Base-by-base conservation (phyloP, 2,329 filamentous ascomycete genomes). In the Aspergillus novoparasiticus region DNA sequence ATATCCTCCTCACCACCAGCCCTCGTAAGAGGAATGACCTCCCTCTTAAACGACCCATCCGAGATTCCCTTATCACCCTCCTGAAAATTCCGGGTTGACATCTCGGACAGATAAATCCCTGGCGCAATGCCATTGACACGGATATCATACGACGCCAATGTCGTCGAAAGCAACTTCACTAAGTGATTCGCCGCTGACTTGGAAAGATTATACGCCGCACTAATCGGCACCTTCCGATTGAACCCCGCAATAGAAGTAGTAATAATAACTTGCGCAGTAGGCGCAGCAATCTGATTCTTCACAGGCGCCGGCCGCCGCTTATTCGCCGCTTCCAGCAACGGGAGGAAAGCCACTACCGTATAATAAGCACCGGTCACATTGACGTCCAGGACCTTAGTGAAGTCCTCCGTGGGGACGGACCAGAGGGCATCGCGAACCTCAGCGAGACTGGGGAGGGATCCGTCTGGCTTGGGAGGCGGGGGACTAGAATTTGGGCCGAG, bases 1-100 rank as follows among this genome's bases (percentile, higher is more conserved):
- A 92, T 86, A 70, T 90, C 89, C 68, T 86, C 77, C 62, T 87
- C 83, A 46, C 84, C 82, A 1, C 89, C 89, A 64, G 85, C 81
- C 53, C 89, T 80, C 46, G 84, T 83, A n/a, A 87, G 76, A 0
- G 89, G 89, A 50, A 89, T 81, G 57, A 80, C 73, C 1, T 76
- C 76, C 64, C 77, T 82, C 16, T 79, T 65, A 39, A 81, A 77
- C 1, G 76, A 75, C 2, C 79, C 80, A 55, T 80, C 76, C 11
- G 75, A 74, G 41, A 77, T 66, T 28, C 73, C 77, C 30, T 73
- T 72, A 6, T 78, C 73, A 34, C 79, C 76, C 14, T 72, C 68
- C 61, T 78, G 67, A 60, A 87, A 81, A 63, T 85, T 77, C 2
- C 77, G 74, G 0, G 80, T 81, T 0, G 87, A 82, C 83, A 90